Conservation (phyloP, 805 yeast genomes). For the Candida hispaniensis region DNA sequence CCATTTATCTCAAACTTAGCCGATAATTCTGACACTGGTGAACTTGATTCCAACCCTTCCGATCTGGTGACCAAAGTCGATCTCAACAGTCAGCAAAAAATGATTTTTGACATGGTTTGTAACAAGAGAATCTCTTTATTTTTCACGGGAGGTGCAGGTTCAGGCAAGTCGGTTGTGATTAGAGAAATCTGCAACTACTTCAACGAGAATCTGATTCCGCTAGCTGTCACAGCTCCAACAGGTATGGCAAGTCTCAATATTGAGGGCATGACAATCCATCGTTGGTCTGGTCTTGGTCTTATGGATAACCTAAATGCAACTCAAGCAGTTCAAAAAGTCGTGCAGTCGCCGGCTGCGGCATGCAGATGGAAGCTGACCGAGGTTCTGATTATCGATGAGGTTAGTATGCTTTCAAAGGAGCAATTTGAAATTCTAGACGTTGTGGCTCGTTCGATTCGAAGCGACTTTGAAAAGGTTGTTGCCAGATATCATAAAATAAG, state of each 20-base stretch:
- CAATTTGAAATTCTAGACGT: conserved; percentile 62
- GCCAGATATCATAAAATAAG: no score
- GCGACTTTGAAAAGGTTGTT: background rate
- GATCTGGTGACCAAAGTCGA: background rate
- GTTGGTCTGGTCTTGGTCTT: conserved; percentile 73
- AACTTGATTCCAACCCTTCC: no score
- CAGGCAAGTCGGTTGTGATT: conserved; percentile 12
- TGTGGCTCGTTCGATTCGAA: conserved; percentile 47
- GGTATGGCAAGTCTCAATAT: conserved; percentile 90
- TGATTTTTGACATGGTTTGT: conserved; percentile 4
- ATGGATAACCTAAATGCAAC: conserved; percentile 44
- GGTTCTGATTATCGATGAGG: conserved; percentile 78
- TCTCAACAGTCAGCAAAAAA: conserved; percentile 6
- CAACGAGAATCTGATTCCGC: conserved; percentile 25
- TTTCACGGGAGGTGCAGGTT: conserved; percentile 14
- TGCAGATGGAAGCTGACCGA: conserved; percentile 54
- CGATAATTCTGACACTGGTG: no score
- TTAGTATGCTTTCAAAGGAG: conserved; percentile 81
- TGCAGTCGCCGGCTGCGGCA: conserved; percentile 33
- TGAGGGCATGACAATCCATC: conserved; percentile 79
- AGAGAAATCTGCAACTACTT: conserved; percentile 1
- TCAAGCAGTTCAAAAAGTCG: conserved; percentile 37
- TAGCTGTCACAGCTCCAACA: conserved; percentile 90
- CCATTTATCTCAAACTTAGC: no score
- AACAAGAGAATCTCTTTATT: background rate